These are phyloP conservation scores for Aphanomyces invadans DNA, from an alignment of 352 stramenopile genomes.

Conservation along the genomic window DNA sequence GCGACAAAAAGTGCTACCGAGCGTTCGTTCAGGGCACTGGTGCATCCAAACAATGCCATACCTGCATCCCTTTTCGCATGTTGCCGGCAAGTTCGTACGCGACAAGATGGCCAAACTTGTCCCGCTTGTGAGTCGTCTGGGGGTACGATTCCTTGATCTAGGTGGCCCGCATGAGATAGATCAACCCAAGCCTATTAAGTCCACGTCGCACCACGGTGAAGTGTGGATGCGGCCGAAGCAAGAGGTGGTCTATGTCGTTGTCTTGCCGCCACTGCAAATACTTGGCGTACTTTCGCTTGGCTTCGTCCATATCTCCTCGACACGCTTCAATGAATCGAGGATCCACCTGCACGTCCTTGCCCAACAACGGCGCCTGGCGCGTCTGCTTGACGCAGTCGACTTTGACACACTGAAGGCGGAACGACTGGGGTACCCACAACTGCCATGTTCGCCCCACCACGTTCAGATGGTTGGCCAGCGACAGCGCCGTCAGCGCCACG, in stretches of 20 bases:
- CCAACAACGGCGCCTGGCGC: conserved; percentile 27
- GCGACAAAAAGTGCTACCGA: conserved; percentile 41
- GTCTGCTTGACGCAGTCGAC: conserved; percentile 25
- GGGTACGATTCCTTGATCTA: conserved; percentile 57
- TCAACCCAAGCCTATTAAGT: neutral
- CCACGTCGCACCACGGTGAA: conserved; percentile 36
- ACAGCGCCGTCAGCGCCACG: neutral
- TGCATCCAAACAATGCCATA: neutral
- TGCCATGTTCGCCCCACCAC: neutral
- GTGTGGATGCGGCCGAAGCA: conserved; percentile 44
- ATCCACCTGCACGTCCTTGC: conserved; percentile 36
- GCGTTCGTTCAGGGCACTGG: no score
- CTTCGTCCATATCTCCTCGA: conserved; percentile 59
- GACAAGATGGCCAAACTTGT: conserved; percentile 49
- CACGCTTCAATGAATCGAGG: conserved; percentile 55
- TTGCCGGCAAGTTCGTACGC: conserved; percentile 49
- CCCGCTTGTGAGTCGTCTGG: conserved; percentile 58
- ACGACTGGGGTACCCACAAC: conserved; percentile 7
- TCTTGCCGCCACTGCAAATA: conserved; percentile 60
- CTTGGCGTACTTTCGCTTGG: conserved; percentile 50
- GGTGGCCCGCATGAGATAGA: neutral
- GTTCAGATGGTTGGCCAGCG: neutral
- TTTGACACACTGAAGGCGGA: conserved; percentile 3
- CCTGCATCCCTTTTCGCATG: conserved; percentile 49
- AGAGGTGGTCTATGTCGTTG: conserved; percentile 55